These are phyloP conservation scores for Capsicum pubescens DNA, from an alignment of 257 asterid species.

Conservation along the genomic window DNA sequence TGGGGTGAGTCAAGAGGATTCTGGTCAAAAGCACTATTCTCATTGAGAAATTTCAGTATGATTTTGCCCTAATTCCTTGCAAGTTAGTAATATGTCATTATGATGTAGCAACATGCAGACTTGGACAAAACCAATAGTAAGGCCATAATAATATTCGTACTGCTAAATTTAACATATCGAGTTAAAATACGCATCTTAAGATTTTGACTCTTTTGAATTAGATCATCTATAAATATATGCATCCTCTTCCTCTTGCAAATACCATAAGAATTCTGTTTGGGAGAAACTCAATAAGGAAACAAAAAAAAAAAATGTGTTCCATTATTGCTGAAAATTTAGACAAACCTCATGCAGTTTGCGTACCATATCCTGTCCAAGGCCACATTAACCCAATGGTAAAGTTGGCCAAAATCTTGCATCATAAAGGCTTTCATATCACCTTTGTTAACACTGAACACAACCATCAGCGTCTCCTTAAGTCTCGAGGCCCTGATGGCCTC, in stretches of 20 bases:
- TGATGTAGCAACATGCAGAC: not conserved
- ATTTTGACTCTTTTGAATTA: not conserved
- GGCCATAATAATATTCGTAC: too few species aligned
- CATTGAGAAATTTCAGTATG: not conserved
- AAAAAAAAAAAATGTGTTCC: slow-evolving; percentile 7
- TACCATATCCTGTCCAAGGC: too few species aligned
- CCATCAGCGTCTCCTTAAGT: too few species aligned
- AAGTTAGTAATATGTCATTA: not conserved
- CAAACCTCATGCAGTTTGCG: too few species aligned
- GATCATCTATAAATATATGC: not conserved
- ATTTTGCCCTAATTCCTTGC: not conserved
- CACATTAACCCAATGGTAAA: too few species aligned
- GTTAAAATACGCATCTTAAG: not conserved
- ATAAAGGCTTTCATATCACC: too few species aligned
- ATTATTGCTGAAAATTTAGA: not conserved
- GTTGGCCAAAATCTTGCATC: too few species aligned
- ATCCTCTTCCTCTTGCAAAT: not conserved
- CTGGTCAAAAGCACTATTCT: not conserved
- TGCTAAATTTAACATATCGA: too few species aligned
- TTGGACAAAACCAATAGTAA: not conserved
- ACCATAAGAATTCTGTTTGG: not conserved
- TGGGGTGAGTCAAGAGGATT: not conserved
- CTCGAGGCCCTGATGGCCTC: too few species aligned
- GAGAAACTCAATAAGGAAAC: not conserved
- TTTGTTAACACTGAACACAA: too few species aligned